Conservation (phyloP, 2,329 filamentous ascomycete genomes). For the Penicillium sp. region DNA sequence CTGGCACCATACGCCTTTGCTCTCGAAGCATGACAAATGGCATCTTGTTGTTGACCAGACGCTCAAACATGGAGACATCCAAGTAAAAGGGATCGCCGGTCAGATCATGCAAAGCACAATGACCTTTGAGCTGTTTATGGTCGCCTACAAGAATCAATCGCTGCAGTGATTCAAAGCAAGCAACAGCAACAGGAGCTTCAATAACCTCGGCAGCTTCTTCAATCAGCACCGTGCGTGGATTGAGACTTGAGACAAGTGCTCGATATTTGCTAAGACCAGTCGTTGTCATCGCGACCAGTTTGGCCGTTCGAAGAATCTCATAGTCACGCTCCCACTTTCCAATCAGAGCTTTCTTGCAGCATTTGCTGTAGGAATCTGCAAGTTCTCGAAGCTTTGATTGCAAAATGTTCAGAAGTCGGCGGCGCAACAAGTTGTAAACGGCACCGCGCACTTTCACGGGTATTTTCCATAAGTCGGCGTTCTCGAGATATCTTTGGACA, state of each 20-base stretch:
- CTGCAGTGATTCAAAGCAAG: slow-evolving; percentile 60
- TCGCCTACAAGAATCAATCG: slow-evolving; percentile 72
- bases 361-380: slow-evolving; percentile 50
- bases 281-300: slow-evolving; percentile 67
- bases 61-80: slow-evolving; percentile 75
- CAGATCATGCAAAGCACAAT: slow-evolving; percentile 62
- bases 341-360: slow-evolving; percentile 54
- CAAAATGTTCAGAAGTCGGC: slow-evolving; percentile 51
- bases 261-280: slow-evolving; percentile 81
- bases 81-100: slow-evolving; percentile 62
- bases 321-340: slow-evolving; percentile 60
- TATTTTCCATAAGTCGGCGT: slow-evolving; percentile 61
- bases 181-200: slow-evolving; percentile 56
- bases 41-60: slow-evolving; percentile 65
- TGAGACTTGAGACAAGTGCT: slow-evolving; percentile 62
- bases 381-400: slow-evolving; percentile 49
- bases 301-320: slow-evolving; percentile 59
- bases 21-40: slow-evolving; percentile 63
- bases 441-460: slow-evolving; percentile 55
- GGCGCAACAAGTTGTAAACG: slow-evolving; percentile 65
- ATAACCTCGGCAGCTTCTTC: slow-evolving; percentile 77
- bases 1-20: slow-evolving; percentile 71
- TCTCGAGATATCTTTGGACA: slow-evolving; percentile 35
- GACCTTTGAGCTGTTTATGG: slow-evolving; percentile 71
- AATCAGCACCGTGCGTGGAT: slow-evolving; percentile 67